Base-by-base conservation (phyloP, 306 rosid genomes). In the Nissolia schottii region DNA sequence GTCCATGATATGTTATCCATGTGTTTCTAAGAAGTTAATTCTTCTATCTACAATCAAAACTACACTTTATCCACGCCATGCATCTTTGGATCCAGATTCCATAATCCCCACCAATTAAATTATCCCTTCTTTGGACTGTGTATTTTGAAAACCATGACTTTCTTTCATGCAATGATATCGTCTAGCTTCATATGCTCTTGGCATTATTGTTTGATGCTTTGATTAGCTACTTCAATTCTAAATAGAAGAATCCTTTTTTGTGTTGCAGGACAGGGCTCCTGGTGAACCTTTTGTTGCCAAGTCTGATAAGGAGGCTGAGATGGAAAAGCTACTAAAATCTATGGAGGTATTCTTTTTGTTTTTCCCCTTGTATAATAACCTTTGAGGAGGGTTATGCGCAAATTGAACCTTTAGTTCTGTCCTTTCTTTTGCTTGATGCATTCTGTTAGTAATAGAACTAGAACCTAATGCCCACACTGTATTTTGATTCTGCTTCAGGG, bases 291-390 rank as follows among this genome's bases (percentile, higher is more conserved):
- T 94, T 38, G 84, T 79, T 82, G 82, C 96, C 32, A 94, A 94
- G 83, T 84, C 98, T 49, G 59, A 82, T 7, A 94, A 94, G 85
- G 98, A 94, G 74, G 95, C 96, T 48, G 98, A 94, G 81, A 91
- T 94, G 98, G 98, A 94, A 70, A 94, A 77, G 80, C 77, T 91
- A 15, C 15, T 91, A 82, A 91, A 82, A 81, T 94, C 98, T 12
- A 94, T 94, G 98, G 95, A 94, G 97, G 99, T 91, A 80, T 65
- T 78, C 59, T 28, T 24, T 46, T 38, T 70, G 59, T 50, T 3
- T 18, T n/a, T 5, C 10, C 18, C 5, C 13, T 25, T 19, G 48
- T 46, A 31, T 57, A 50, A 35, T 51, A 43, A 18, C 45, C 45
- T 34, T 3, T 1, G 28, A 54, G 35, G 40, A 38, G 29, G 55